phyloP scores from a whole-genome alignment of 2,329 filamentous ascomycete genomes.

The Coniochaeta sp. region DNA sequence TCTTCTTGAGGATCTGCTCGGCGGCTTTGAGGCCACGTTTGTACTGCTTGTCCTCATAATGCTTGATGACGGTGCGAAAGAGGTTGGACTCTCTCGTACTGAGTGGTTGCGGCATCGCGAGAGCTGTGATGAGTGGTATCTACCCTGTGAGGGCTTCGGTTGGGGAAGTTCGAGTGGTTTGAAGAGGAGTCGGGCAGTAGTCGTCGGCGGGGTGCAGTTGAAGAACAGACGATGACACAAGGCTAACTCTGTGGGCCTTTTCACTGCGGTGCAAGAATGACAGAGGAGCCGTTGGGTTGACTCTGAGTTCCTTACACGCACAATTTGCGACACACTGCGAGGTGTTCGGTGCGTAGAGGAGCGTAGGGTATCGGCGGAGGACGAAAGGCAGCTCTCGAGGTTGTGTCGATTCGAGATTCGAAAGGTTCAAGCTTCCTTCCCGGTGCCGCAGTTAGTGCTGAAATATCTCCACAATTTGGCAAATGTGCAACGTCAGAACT shows the following conservation, averaged over 20 bases:
- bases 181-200: not conserved
- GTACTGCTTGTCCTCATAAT: slow-evolving; percentile 98
- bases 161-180: no score
- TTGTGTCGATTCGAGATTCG: not conserved
- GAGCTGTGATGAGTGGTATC: no score
- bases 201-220: not conserved
- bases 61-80: slow-evolving; percentile 89
- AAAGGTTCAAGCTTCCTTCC: not conserved
- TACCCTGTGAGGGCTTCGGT: no score
- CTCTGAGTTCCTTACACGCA: not conserved
- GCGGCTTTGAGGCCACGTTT: slow-evolving; percentile 90
- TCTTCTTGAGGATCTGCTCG: slow-evolving; percentile 92
- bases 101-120: slow-evolving; percentile 64
- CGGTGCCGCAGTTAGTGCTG: not conserved
- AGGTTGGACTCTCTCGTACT: slow-evolving; percentile 86
- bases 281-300: not conserved
- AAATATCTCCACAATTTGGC: not conserved
- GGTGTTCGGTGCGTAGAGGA: not conserved
- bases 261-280: not conserved
- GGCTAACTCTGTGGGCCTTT: not conserved
- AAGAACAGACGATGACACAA: not conserved
- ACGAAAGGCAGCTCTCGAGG: not conserved
- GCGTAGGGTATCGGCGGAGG: not conserved
- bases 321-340: not conserved
- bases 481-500: not conserved